These are phyloP conservation scores for Beta lomatogona DNA, from an alignment of 179 eudicot genomes.

Conservation along the genomic window DNA sequence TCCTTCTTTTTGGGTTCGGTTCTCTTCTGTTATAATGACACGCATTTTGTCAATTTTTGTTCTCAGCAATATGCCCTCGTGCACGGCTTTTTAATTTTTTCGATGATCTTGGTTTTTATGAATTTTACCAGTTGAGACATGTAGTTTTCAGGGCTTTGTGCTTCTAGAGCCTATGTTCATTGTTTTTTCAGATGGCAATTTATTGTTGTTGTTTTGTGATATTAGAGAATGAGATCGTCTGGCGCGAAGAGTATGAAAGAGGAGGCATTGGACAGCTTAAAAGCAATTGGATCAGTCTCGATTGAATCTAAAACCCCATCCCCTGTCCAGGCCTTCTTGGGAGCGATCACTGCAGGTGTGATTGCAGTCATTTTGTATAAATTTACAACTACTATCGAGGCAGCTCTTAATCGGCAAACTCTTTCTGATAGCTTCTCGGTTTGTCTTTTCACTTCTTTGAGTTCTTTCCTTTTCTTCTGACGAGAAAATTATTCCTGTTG, in stretches of 20 bases:
- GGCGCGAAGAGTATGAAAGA: slow-evolving; percentile 76
- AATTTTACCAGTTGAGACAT: background rate
- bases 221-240: slow-evolving; percentile 74
- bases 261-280: slow-evolving; percentile 88
- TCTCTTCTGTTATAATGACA: background rate
- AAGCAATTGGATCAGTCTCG: slow-evolving; percentile 57
- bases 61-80: background rate
- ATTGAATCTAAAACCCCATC: slow-evolving; percentile 59
- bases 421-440: slow-evolving; percentile 83
- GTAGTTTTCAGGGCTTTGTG: background rate
- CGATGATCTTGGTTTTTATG: background rate
- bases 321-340: slow-evolving; percentile 72
- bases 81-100: background rate
- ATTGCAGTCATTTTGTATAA: slow-evolving; percentile 86
- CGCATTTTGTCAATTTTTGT: background rate
- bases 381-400: slow-evolving; percentile 79
- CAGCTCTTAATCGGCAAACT: slow-evolving; percentile 73
- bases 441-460: slow-evolving; percentile 27
- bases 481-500: background rate
- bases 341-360: slow-evolving; percentile 80
- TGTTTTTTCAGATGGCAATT: background rate
- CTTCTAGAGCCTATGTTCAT: background rate
- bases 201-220: slow-evolving; percentile 25
- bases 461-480: background rate
- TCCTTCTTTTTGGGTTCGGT: background rate